A percentile compares a stretch with the other conserved stretches of the same genome.
Conservation (phyloP, 2,329 filamentous ascomycete genomes). For the Trichoderma atroviride region DNA sequence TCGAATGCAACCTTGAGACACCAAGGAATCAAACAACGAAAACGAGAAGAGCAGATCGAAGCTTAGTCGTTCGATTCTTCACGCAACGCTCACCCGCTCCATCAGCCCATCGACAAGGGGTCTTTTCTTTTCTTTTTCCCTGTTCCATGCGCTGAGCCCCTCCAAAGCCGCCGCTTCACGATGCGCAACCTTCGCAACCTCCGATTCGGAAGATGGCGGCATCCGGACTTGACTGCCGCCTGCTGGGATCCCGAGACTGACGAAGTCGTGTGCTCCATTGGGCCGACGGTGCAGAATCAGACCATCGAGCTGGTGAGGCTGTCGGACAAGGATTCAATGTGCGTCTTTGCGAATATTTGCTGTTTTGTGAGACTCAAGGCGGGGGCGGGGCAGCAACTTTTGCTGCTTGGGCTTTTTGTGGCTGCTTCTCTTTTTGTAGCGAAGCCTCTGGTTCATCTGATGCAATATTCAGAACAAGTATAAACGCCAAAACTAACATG, state of each 20-base stretch:
- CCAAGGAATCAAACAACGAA: background rate
- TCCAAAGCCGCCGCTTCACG: constrained; percentile 26
- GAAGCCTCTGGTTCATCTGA: background rate
- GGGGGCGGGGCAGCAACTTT: constrained; percentile 24
- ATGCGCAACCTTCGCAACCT: constrained; percentile 92
- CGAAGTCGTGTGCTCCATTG: constrained; percentile 79
- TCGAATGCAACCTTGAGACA: background rate
- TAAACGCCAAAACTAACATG: constrained; percentile 23
- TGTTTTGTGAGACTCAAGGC: background rate
- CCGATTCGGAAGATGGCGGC: constrained; percentile 67
- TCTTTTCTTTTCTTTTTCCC: background rate
- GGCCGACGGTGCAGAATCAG: constrained; percentile 70
- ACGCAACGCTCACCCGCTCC: background rate
- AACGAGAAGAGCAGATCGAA: background rate
- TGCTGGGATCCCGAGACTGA: constrained; percentile 85
- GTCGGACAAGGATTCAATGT: constrained; percentile 48
- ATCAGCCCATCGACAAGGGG: constrained; percentile 10
- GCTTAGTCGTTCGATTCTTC: constrained; percentile 4
- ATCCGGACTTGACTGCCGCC: constrained; percentile 68
- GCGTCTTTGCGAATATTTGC: constrained; percentile 34
- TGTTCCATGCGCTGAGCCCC: constrained; percentile 19
- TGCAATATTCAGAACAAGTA: too few species aligned
- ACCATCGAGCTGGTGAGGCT: constrained; percentile 72
- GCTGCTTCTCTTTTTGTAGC: background rate
- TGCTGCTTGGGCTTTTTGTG: background rate